Conservation (phyloP, 2,329 filamentous ascomycete genomes). For the Rhinocladiella similis region DNA sequence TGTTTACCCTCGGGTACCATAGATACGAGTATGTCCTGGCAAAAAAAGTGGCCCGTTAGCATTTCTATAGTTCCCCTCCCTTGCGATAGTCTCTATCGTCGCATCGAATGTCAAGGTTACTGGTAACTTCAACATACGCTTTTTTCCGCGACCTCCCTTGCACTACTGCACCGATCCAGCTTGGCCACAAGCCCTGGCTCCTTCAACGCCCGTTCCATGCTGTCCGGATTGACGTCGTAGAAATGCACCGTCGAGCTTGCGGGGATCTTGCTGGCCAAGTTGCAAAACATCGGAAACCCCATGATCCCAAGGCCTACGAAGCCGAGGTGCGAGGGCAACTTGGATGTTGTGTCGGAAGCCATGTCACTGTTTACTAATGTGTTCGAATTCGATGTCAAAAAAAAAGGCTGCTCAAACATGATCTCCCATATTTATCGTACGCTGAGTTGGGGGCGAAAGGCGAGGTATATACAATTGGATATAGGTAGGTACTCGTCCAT, state of each 20-base stretch:
- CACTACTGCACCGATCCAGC: slow-evolving; percentile 38
- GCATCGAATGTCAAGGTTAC: too few relatives aligned
- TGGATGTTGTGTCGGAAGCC: background rate
- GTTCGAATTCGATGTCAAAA: too few relatives aligned
- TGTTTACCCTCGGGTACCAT: slow-evolving; percentile 37
- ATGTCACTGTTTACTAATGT: too few relatives aligned
- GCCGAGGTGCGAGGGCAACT: slow-evolving; percentile 25
- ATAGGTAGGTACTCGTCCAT: too few relatives aligned
- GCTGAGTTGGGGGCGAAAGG: slow-evolving; percentile 54
- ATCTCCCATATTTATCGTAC: too few relatives aligned
- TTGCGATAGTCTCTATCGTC: too few relatives aligned
- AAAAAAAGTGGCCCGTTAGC: background rate
- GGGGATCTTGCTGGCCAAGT: slow-evolving; percentile 49
- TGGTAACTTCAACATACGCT: too few relatives aligned
- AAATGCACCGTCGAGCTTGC: slow-evolving; percentile 45
- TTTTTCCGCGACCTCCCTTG: slow-evolving; percentile 51
- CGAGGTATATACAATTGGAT: slow-evolving; percentile 34
- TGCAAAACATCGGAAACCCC: slow-evolving; percentile 54
- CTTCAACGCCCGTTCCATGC: slow-evolving; percentile 30
- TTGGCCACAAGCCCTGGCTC: slow-evolving; percentile 38
- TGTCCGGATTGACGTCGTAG: slow-evolving; percentile 48
- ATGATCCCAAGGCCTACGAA: slow-evolving; percentile 57
- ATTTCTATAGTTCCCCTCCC: too few relatives aligned
- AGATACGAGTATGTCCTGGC: slow-evolving; percentile 31
- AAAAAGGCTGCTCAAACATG: too few relatives aligned